Base-by-base conservation (phyloP, 2,329 filamentous ascomycete genomes). In the Claviceps digitariae region DNA sequence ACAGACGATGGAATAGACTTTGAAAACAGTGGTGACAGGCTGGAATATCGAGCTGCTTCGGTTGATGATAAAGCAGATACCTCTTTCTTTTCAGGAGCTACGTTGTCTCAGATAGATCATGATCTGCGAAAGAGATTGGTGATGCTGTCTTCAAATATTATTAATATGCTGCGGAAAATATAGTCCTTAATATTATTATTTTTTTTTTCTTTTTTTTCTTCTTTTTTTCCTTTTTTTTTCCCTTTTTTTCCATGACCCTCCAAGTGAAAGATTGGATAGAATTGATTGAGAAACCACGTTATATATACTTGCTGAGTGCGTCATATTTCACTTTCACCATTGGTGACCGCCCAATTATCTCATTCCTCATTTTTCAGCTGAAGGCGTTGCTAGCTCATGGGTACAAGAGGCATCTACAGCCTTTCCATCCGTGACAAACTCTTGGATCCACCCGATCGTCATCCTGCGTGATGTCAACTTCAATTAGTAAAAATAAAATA, bases 371-470 rank as follows among this genome's bases (percentile, higher is more conserved):
- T 20, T 21, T 6, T 0, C 47, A 38, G 31, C 31, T 23, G 8
- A 8, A 38, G 4, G 10, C 13, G 34, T 15, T 23, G n/a, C 29
- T 27, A 1, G 47, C 15, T 17, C 53, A n/a, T 31, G 17, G 15
- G 15, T 31, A 9, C 25, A 1, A 47, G 27, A 10, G 8, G 41
- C 36, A 36, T 62, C 55, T 10, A 64, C 61, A 3, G 63, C 62
- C 45, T 68, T 57, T 0, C 70, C 71, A 54, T 71, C 66, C 17
- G 62, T 60, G 8, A 74, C 59, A 52, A 66, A 71, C 55, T 74
- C 69, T 43, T 66, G 63, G 52, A 74, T 64, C 70, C 71, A 74
- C 1, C 72, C 72, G 57, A 74, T 72, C 0, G 71, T 74, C 69
- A 75, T 73, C 61, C 67, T 57, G 43, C 4, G 43, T 4, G 20